Conservation (phyloP, 768 basidiomycete genomes). For the Psilocybe subaeruginosa region DNA sequence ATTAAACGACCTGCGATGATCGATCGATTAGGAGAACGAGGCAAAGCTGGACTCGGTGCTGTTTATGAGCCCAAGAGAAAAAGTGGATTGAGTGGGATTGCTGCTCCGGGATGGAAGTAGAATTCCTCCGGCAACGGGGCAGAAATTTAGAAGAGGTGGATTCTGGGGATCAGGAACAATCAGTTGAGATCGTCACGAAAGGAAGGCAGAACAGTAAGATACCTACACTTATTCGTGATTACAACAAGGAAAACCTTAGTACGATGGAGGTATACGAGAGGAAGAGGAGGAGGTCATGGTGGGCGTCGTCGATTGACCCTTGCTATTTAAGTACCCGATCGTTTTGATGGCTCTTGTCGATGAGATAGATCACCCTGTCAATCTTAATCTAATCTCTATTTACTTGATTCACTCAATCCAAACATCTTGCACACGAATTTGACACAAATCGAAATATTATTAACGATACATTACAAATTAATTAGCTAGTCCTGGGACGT, state of each 20-base stretch:
- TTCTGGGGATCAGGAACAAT: constrained; percentile 27
- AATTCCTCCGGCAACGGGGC: constrained; percentile 9
- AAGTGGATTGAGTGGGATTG: constrained; percentile 1
- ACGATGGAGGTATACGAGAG: constrained; percentile 24
- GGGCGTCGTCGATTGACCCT: constrained; percentile 20
- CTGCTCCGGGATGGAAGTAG: constrained; percentile 8
- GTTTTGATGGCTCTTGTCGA: background rate
- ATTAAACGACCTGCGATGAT: constrained; percentile 17
- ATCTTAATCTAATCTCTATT: constrained; percentile 15
- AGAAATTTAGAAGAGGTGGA: constrained; percentile 10
- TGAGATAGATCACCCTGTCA: constrained; percentile 2
- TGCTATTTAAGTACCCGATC: constrained; percentile 7
- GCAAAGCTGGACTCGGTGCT: constrained; percentile 5
- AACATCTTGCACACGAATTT: background rate
- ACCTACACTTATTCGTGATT: constrained; percentile 13
- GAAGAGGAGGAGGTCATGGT: constrained; percentile 21
- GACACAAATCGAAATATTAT: too few species aligned
- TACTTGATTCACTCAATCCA: background rate
- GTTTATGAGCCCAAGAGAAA: constrained; percentile 1
- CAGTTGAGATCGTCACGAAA: constrained; percentile 22
- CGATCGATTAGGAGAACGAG: constrained; percentile 17
- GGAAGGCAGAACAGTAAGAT: background rate
- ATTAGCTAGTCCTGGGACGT: too few species aligned
- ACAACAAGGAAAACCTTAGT: constrained; percentile 12
- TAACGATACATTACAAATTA: too few species aligned